Evolutionary conservation across 495 filamentous ascomycete genomes (phyloP), one percentile per base, ranked within the genome.

Genomic region (Aspergillus nidulans): DNA sequence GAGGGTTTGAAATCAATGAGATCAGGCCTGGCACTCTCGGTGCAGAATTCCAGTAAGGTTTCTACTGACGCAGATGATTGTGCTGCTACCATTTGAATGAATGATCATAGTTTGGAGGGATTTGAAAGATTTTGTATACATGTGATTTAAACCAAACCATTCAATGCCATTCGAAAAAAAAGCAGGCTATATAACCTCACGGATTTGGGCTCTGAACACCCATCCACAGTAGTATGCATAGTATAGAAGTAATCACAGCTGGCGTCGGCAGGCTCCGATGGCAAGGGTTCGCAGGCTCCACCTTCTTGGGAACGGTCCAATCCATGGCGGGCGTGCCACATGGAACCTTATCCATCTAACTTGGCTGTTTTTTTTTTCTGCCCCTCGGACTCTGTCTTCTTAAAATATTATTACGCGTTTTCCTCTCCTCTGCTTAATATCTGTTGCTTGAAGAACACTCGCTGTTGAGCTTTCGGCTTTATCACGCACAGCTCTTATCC

Each of bases 1-100:
- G 81, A 53, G 82, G 82, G 0, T 86, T 82, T 63, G 69, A 72
- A 26, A 71, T 77, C 16, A 62, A 64, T 28, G 52, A 49, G 18
- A 57, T 74, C 19, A 68, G 69, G 13, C 63, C 71, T 28, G 64
- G 54, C 16, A 49, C 52, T 6, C 43, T 58, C 16, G 61, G 53
- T 38, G 49, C 40, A 20, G 28, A 59, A 15, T 51, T 34, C 21
- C 56, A 51, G 20, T 58, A 48, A 24, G 52, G n/a, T 47, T 13
- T 18, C n/a, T 5, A 4, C 16, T 39, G 36, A 39, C 36, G 36
- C 36, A 39, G 16, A 9, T 16, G 3, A 39, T 18, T 5, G 15
- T 9, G 26, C 9, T 18, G 36, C 15, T 39, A 5, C 36, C 18
- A 4, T 16, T 16, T 39, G 36, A 39, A 4, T 39, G 36, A n/a